A percentile compares a stretch with the other conserved stretches of the same genome.
phyloP scores from a whole-genome alignment of 768 basidiomycete genomes.

The Phanerodontia chrysosporium region DNA sequence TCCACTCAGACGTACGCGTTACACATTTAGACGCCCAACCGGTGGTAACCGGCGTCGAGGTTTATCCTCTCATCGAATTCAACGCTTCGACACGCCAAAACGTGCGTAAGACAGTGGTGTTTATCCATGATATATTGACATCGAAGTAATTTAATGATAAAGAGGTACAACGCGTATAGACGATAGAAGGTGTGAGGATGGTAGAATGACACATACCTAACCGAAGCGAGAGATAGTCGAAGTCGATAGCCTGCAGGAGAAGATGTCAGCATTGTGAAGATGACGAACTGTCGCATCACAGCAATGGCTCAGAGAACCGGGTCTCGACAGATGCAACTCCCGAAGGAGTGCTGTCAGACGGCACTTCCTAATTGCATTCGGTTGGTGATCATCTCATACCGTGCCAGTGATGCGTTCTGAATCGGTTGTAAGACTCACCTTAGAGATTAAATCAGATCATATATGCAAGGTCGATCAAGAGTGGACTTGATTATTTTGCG shows the following conservation, averaged over 20 bases:
- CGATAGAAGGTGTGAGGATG: too few relatives aligned
- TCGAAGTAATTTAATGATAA: too few relatives aligned
- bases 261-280: background rate
- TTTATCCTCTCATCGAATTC: background rate
- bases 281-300: background rate
- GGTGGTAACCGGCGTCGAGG: background rate
- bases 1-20: background rate
- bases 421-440: too few relatives aligned
- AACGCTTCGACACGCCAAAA: too few relatives aligned
- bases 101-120: background rate
- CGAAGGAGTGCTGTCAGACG: slow-evolving; percentile 22
- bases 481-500: too few relatives aligned
- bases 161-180: too few relatives aligned
- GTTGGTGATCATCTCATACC: slow-evolving; percentile 22
- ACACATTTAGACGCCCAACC: background rate
- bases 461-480: too few relatives aligned
- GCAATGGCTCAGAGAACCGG: slow-evolving; percentile 15
- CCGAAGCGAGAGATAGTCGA: background rate
- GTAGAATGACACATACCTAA: background rate
- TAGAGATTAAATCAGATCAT: too few relatives aligned
- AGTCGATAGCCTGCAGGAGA: background rate
- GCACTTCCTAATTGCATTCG: slow-evolving; percentile 30
- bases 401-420: background rate
- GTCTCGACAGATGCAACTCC: slow-evolving; percentile 16
- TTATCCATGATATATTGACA: background rate